Percentiles rank a stretch among this genome's conserved stretches.
These are phyloP conservation scores for Auriculariales sp. DNA, from an alignment of 768 basidiomycete species.

Conservation along the genomic window DNA sequence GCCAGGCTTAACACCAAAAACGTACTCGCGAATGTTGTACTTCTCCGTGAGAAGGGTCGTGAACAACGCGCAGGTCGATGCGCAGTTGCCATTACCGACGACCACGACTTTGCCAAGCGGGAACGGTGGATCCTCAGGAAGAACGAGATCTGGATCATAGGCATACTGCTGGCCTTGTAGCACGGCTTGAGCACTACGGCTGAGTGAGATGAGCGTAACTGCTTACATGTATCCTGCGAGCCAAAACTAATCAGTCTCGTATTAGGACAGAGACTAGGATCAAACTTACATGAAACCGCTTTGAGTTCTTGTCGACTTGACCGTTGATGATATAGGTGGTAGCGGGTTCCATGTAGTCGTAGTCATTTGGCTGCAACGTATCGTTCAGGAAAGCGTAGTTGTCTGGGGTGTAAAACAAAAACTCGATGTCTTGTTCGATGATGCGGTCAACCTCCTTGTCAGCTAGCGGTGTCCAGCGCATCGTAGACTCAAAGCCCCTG, in stretches of 20 bases:
- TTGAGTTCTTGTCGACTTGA: slow-evolving; percentile 27
- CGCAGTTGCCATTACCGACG: slow-evolving; percentile 24
- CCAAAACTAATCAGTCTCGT: slow-evolving; percentile 14
- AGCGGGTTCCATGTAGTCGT: slow-evolving; percentile 32
- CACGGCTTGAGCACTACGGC: too few species aligned
- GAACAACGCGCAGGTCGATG: slow-evolving; percentile 52
- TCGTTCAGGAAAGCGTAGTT: slow-evolving; percentile 39
- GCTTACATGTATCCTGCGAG: slow-evolving; percentile 8
- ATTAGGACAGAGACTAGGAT: neutral
- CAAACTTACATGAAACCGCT: slow-evolving; percentile 30
- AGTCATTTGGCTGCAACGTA: slow-evolving; percentile 22
- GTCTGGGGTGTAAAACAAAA: slow-evolving; percentile 32
- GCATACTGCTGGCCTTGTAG: too few species aligned
- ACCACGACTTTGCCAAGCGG: slow-evolving; percentile 20
- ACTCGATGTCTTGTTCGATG: slow-evolving; percentile 27
- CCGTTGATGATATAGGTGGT: slow-evolving; percentile 29
- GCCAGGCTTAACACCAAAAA: slow-evolving; percentile 44
- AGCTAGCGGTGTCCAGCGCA: slow-evolving; percentile 40
- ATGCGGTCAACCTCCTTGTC: slow-evolving; percentile 41
- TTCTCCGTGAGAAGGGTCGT: slow-evolving; percentile 45
- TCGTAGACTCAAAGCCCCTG: slow-evolving; percentile 43
- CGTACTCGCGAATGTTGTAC: slow-evolving; percentile 34
- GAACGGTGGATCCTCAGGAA: slow-evolving; percentile 34
- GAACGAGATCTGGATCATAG: slow-evolving; percentile 8
- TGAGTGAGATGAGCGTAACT: too few species aligned